A percentile compares a stretch with the other conserved stretches of the same genome.
phyloP scores from a whole-genome alignment of 2,329 filamentous ascomycete genomes.

The Biscogniauxia marginata region DNA sequence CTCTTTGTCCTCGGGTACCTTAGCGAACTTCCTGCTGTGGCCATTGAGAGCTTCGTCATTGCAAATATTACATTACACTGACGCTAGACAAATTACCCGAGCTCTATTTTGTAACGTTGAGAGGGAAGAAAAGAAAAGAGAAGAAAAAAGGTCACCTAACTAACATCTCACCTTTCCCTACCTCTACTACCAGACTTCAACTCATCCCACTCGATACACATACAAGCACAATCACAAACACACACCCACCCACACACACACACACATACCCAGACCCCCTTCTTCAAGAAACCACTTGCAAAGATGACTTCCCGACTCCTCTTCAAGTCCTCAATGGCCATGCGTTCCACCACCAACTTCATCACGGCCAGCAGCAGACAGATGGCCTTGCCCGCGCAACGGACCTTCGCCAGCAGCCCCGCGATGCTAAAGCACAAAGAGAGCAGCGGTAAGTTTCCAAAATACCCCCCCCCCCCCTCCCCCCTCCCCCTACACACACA shows the following conservation, averaged over 20 bases:
- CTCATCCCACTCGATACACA: not conserved
- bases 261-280: not conserved
- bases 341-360: conserved; percentile 25
- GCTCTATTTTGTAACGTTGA: no score
- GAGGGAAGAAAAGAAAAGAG: no score
- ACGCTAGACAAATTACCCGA: not conserved
- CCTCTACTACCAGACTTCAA: not conserved
- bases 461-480: not conserved
- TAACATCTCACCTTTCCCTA: not conserved
- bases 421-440: conserved; percentile 28
- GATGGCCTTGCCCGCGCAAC: conserved; percentile 14
- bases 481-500: not conserved
- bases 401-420: conserved; percentile 25
- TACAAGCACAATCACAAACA: no score
- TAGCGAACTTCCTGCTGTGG: not conserved
- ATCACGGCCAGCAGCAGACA: conserved; percentile 26
- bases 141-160: no score
- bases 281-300: not conserved
- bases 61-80: not conserved
- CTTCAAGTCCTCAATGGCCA: conserved; percentile 16
- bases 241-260: not conserved
- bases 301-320: conserved; percentile 34
- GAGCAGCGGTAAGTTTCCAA: conserved; percentile 22
- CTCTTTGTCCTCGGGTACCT: not conserved
- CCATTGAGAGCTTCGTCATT: not conserved